Evolutionary conservation across 75 land plant species (phyloP), one percentile per base, ranked within the genome.

Genomic region (Pinus taeda): DNA sequence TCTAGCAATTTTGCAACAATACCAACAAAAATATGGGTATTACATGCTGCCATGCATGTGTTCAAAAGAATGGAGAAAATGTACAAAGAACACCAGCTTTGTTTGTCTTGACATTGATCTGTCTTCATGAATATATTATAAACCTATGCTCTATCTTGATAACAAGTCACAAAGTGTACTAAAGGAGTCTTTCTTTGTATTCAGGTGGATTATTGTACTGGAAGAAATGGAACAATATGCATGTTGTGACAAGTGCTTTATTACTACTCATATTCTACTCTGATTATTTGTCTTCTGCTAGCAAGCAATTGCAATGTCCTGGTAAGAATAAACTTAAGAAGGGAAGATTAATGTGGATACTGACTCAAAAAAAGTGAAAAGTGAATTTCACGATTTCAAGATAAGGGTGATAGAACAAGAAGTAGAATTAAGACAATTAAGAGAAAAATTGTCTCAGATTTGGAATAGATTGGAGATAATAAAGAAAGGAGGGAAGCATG

Each of bases 101-200:
- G 3, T 36, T 18, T 33, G 0, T 33, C 71, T 67, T 67, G 71
- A 42, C 45, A 18, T 67, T 94, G 11, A 83, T 80, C 56, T 96
- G 97, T 88, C 62, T 88, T 12, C 88, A 76, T 17, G 97, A 97
- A 3, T 96, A 88, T 70, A 82, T 17, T 78, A 59, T 75, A 88
- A 73, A 82, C 14, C 77, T 85, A 4, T 94, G 94, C 90, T 94
- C 81, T 74, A 59, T 75, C 74, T 85, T 42, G 75, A 88, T 14
- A 45, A 49, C 4, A 39, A n/a, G 9, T 81, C 84, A 42, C 86
- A 86, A 37, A 83, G 76, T 62, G 71, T 76, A 5, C 75, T 80
- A 24, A 74, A 67, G 37, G 87, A 6, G 86, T 60, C 86, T 76
- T 8, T 4, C 84, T 85, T 3, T 86, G 87, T 15, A 86, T 86